A percentile compares a stretch with the other conserved stretches of the same genome.
These are phyloP conservation scores for Incumbomyces delicatus DNA, from an alignment of 2,329 filamentous ascomycete genomes.

Conservation along the genomic window DNA sequence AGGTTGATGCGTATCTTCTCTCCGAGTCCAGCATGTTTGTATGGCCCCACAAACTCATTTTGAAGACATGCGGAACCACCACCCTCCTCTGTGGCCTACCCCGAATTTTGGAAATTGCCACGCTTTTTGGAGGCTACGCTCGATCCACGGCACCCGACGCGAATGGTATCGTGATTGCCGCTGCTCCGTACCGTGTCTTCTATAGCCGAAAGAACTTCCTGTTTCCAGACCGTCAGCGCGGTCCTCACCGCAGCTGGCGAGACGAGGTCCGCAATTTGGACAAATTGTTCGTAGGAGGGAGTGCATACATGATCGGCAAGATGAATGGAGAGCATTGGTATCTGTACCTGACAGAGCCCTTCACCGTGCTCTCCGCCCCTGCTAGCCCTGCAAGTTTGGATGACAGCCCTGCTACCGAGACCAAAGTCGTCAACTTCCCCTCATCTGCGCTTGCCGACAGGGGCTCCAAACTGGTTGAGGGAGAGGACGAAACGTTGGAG, in stretches of 20 bases:
- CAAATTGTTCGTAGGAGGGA: slow-evolving; percentile 80
- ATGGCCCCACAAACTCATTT: slow-evolving; percentile 97
- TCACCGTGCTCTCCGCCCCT: slow-evolving; percentile 69
- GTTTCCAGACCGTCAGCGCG: slow-evolving; percentile 86
- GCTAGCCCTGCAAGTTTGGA: slow-evolving; percentile 53
- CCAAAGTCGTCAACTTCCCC: slow-evolving; percentile 49
- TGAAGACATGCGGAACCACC: slow-evolving; percentile 97
- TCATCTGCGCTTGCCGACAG: slow-evolving; percentile 20
- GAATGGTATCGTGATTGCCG: slow-evolving; percentile 61
- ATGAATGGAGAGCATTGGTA: slow-evolving; percentile 99
- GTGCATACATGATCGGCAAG: slow-evolving; percentile 98
- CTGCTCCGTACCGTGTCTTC: slow-evolving; percentile 89
- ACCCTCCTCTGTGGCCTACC: slow-evolving; percentile 83
- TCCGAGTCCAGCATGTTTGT: slow-evolving; percentile 99
- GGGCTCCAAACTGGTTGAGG: slow-evolving; percentile 20
- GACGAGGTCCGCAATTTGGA: slow-evolving; percentile 91
- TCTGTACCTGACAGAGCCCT: slow-evolving; percentile 86
- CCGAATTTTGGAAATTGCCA: slow-evolving; percentile 85
- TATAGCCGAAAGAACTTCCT: slow-evolving; percentile 99
- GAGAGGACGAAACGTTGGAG: slow-evolving; percentile 46
- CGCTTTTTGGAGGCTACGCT: slow-evolving; percentile 78
- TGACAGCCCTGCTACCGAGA: slow-evolving; percentile 42
- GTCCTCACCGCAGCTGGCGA: slow-evolving; percentile 94
- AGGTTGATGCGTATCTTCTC: slow-evolving; percentile 90
- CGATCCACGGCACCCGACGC: slow-evolving; percentile 59